Conservation (phyloP, 441 rosid species). For the Croton laevigatus region DNA sequence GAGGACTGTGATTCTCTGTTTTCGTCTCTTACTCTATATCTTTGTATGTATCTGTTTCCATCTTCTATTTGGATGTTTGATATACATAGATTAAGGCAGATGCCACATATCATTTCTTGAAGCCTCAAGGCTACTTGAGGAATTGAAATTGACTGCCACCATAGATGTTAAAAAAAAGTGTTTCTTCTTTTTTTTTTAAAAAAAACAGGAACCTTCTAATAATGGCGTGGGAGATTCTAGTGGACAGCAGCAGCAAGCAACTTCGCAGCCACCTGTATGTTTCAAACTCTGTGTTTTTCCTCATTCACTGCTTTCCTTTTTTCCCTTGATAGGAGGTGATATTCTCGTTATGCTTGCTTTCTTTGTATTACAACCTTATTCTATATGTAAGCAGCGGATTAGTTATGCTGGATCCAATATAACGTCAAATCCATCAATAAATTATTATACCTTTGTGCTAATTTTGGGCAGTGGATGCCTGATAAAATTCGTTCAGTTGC, state of each 20-base stretch:
- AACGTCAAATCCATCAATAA: neutral
- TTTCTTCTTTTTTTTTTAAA: neutral
- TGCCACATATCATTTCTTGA: neutral
- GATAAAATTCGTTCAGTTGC: neutral
- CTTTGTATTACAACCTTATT: neutral
- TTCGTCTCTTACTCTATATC: neutral
- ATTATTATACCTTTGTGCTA: neutral
- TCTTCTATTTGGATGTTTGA: neutral
- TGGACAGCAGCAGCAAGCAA: conserved; percentile 1
- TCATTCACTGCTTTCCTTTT: neutral
- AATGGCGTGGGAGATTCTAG: neutral
- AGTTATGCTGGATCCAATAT: neutral
- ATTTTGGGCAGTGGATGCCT: neutral
- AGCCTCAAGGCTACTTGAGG: conserved; percentile 1
- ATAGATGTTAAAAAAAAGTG: neutral
- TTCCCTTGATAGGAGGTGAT: neutral
- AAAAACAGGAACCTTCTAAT: neutral
- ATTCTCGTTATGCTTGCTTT: neutral
- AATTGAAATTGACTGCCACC: neutral
- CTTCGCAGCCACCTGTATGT: conserved; percentile 3
- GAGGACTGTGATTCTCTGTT: too few species aligned
- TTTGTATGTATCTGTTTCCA: neutral
- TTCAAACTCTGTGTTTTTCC: neutral
- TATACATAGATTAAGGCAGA: neutral
- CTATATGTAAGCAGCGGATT: neutral